Evolutionary conservation across 2,329 filamentous ascomycete genomes (phyloP).

Genomic region (Exutisphaerella laricina): DNA sequence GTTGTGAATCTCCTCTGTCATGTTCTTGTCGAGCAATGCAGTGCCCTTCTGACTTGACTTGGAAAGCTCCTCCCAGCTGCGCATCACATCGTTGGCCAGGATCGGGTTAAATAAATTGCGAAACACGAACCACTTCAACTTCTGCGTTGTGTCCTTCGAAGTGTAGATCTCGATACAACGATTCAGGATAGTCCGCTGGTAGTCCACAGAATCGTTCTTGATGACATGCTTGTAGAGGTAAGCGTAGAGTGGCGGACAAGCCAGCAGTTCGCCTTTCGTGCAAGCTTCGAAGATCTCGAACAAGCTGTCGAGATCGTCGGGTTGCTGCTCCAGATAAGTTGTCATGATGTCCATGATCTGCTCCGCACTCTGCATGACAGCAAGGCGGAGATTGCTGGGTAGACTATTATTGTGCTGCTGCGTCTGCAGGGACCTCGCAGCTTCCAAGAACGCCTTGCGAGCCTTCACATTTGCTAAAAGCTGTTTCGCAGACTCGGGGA

Average conservation of each 20-base stretch:
- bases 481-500: slow-evolving; percentile 62
- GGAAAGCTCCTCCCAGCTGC: slow-evolving; percentile 59
- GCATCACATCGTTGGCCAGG: slow-evolving; percentile 91
- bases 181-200: slow-evolving; percentile 74
- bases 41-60: slow-evolving; percentile 53
- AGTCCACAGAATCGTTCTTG: slow-evolving; percentile 75
- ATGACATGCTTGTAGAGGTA: slow-evolving; percentile 86
- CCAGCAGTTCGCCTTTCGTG: slow-evolving; percentile 74
- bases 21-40: slow-evolving; percentile 73
- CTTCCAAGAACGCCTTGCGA: slow-evolving; percentile 54
- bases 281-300: slow-evolving; percentile 80
- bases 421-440: slow-evolving; percentile 72
- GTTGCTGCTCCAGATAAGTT: slow-evolving; percentile 67
- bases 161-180: slow-evolving; percentile 85
- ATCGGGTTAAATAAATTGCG: slow-evolving; percentile 93
- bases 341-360: slow-evolving; percentile 82
- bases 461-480: slow-evolving; percentile 51
- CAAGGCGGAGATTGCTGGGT: slow-evolving; percentile 66
- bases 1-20: slow-evolving; percentile 85
- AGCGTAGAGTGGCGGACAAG: slow-evolving; percentile 66
- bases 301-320: slow-evolving; percentile 62
- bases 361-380: slow-evolving; percentile 82
- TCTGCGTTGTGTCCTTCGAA: slow-evolving; percentile 70
- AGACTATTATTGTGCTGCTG: slow-evolving; percentile 66
- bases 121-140: slow-evolving; percentile 87